These are phyloP conservation scores for Trichophyton verrucosum DNA, from an alignment of 2,329 filamentous ascomycete genomes.

Conservation along the genomic window DNA sequence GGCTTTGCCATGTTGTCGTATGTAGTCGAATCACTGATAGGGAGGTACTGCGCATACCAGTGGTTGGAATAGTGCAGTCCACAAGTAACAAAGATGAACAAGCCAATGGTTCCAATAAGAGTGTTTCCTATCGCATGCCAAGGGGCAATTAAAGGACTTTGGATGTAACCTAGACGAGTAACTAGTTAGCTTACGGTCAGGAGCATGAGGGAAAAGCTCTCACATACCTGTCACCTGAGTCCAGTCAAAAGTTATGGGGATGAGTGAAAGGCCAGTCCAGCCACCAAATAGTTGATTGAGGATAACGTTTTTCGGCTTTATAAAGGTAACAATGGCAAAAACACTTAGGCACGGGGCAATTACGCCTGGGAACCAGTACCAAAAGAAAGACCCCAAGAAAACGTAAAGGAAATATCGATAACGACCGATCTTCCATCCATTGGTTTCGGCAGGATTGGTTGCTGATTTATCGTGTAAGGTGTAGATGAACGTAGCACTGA, in stretches of 20 bases:
- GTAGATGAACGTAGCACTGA: constrained; percentile 55
- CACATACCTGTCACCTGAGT: constrained; percentile 42
- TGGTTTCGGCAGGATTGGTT: constrained; percentile 43
- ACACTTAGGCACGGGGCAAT: constrained; percentile 57
- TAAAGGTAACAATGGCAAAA: constrained; percentile 61
- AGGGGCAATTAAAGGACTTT: constrained; percentile 56
- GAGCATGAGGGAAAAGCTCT: background rate
- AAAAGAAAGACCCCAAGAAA: constrained; percentile 46
- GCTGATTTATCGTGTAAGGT: constrained; percentile 56
- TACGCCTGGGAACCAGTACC: constrained; percentile 59
- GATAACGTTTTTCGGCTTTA: constrained; percentile 53
- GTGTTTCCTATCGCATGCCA: constrained; percentile 67
- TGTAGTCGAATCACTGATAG: constrained; percentile 56
- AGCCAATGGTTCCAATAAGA: constrained; percentile 52
- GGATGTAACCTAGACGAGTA: constrained; percentile 48
- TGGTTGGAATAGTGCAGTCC: constrained; percentile 52
- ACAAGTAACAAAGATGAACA: constrained; percentile 49
- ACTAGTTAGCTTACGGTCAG: background rate
- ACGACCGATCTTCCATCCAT: constrained; percentile 54
- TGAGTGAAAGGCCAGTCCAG: constrained; percentile 51
- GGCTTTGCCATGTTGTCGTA: constrained; percentile 56
- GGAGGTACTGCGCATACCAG: constrained; percentile 54
- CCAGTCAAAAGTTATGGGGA: constrained; percentile 68
- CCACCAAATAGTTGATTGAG: constrained; percentile 65
- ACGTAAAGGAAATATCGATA: constrained; percentile 53